A percentile compares a stretch with the other conserved stretches of the same genome.
Conservation (phyloP, 495 filamentous ascomycete species). For the Chaetomidium leptoderma region DNA sequence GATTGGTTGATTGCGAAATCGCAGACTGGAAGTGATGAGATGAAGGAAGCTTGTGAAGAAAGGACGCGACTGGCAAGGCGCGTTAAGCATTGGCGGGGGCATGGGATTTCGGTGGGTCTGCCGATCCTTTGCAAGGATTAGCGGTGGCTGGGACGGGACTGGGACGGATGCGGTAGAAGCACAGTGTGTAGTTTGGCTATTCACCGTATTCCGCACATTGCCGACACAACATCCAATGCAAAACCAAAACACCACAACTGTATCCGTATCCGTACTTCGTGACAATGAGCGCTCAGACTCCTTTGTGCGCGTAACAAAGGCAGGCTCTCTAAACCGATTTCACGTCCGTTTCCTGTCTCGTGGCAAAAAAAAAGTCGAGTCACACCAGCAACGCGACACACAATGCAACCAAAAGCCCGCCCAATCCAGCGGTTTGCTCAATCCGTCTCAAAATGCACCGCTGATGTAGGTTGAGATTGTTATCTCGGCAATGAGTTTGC, state of each 20-base stretch:
- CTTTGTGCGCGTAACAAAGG: not conserved
- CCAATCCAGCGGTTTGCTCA: slow-evolving; percentile 88
- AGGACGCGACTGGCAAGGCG: not conserved
- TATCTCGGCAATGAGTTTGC: not conserved
- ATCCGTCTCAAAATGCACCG: slow-evolving; percentile 75
- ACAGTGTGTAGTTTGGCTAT: not conserved
- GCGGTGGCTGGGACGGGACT: not conserved
- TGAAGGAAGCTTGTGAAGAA: not conserved
- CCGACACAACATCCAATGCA: not conserved
- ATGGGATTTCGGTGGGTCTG: not conserved
- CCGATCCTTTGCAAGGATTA: not conserved
- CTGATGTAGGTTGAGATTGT: slow-evolving; percentile 54
- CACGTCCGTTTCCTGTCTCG: not conserved
- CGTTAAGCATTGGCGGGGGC: not conserved
- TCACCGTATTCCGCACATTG: not conserved
- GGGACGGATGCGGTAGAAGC: not conserved
- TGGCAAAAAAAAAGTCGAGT: not conserved
- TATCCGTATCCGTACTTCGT: no score
- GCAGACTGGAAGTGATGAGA: not conserved
- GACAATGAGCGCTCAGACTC: no score
- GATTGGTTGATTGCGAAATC: not conserved
- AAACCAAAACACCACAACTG: not conserved
- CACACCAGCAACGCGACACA: not conserved
- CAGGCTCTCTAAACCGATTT: not conserved
- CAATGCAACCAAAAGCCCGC: slow-evolving; percentile 41